Evolutionary conservation across 345 rosid genomes (phyloP), one percentile per base, ranked within the genome.

Genomic region (Eucalyptus pauciflora): DNA sequence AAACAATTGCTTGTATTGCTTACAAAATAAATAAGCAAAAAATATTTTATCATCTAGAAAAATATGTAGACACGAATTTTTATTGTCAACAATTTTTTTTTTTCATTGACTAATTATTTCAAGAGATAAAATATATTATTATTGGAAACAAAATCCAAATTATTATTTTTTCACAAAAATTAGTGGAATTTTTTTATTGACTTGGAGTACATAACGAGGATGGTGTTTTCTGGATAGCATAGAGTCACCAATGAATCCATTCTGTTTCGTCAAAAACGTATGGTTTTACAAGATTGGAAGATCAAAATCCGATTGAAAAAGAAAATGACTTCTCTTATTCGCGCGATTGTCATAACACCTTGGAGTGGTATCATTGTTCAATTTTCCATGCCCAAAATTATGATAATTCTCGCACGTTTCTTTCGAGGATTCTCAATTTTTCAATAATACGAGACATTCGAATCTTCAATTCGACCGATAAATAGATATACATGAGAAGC

Each of bases 211-310:
- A 10, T 71, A 33, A 17, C 6, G 2, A 5, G 24, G 10, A 69
- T 3, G 11, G 10, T 18, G 4, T 10, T 71, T 5, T 71, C 1
- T 37, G 7, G 7, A 71, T 71, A 71, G 25, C 4, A 37, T 37
- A 2, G 46, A 37, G 11, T 18, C 7, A 18, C 22, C 7, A 4
- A 69, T 16, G 1, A 67, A 69, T 69, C 22, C 22, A 15, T 16
- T 4, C 0, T 8, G 1, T 69, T 69, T 69, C 0, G 0, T 8
- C 0, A 16, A 31, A 10, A 69, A 31, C 13, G 2, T 8, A 16
- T 31, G 43, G 0, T 31, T 71, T 71, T 33, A 9, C 12, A 10
- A 18, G 45, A 33, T 18, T n/a, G n/a, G n/a, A 33, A 37, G 46
- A 18, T 71, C 25, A 71, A 37, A 20, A 76, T 76, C 27, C 15